Conservation (phyloP, 495 filamentous ascomycete genomes). For the Talaromyces thailandensis region DNA sequence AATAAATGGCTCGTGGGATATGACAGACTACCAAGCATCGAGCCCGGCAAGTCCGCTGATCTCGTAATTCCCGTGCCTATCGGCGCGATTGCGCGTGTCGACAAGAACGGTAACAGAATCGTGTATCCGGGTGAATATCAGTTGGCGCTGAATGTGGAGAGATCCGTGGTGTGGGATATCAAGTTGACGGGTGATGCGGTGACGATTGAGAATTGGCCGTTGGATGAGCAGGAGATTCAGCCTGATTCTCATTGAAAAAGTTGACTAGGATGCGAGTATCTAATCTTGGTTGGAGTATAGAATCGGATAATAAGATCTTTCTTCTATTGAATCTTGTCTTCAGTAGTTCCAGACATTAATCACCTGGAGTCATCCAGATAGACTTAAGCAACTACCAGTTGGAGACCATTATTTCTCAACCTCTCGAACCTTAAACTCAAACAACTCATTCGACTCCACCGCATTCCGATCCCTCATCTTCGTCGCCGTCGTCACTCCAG, state of each 20-base stretch:
- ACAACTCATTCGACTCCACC: constrained; percentile 56
- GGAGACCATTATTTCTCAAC: constrained; percentile 13
- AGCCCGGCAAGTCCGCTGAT: constrained; percentile 22
- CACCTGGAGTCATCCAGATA: no score
- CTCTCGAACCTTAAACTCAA: constrained; percentile 28
- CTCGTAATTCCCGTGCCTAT: constrained; percentile 43
- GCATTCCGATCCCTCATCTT: constrained; percentile 55
- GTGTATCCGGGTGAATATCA: constrained; percentile 60
- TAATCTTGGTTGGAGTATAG: not conserved
- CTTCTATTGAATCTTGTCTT: not conserved
- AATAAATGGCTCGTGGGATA: constrained; percentile 58
- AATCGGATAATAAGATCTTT: not conserved
- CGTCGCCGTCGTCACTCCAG: constrained; percentile 51
- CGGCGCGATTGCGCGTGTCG: constrained; percentile 48
- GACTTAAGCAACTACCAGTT: no score
- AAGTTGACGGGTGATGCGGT: constrained; percentile 22
- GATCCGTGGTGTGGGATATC: constrained; percentile 18
- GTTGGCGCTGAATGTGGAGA: constrained; percentile 44
- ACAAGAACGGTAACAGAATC: constrained; percentile 48
- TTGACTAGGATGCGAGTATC: not conserved
- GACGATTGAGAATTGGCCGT: constrained; percentile 24
- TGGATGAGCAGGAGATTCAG: constrained; percentile 19
- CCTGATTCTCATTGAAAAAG: constrained; percentile 7
- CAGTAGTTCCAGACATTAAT: no score
- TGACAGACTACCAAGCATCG: constrained; percentile 38